Conservation (phyloP, 345 rosid genomes). For the Xanthoceras sorbifolium region DNA sequence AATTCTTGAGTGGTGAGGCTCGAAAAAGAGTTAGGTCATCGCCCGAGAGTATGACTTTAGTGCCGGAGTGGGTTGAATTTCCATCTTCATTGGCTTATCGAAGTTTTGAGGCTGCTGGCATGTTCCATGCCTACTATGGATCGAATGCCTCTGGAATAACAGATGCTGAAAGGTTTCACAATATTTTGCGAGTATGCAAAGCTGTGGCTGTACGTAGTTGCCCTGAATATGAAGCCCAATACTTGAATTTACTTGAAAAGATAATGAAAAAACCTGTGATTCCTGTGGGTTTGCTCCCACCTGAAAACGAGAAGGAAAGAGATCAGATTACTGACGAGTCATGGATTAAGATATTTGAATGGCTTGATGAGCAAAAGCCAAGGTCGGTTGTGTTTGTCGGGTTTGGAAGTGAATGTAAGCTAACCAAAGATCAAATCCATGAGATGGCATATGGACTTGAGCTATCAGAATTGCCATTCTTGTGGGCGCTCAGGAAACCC, state of each 20-base stretch:
- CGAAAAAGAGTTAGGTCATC: slow-evolving; percentile 3
- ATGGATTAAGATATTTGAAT: slow-evolving; percentile 23
- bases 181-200: not conserved
- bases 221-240: slow-evolving; percentile 25
- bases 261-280: slow-evolving; percentile 17
- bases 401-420: slow-evolving; percentile 35
- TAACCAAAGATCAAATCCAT: slow-evolving; percentile 26
- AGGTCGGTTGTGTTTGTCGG: slow-evolving; percentile 37
- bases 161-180: slow-evolving; percentile 12
- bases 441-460: slow-evolving; percentile 38
- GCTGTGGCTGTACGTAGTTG: slow-evolving; percentile 27
- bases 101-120: slow-evolving; percentile 1
- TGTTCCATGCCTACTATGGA: not conserved
- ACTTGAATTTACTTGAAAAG: slow-evolving; percentile 10
- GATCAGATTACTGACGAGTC: not conserved
- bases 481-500: slow-evolving; percentile 38
- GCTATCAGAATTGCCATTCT: slow-evolving; percentile 31
- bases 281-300: slow-evolving; percentile 32
- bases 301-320: not conserved
- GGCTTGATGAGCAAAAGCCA: slow-evolving; percentile 29
- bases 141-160: slow-evolving; percentile 23
- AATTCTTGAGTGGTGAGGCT: slow-evolving; percentile 3
- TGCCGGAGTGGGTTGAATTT: slow-evolving; percentile 31
- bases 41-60: slow-evolving; percentile 11
- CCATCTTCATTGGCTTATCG: slow-evolving; percentile 18